Evolutionary conservation across 768 basidiomycete species (phyloP), one percentile per base, ranked within the genome.

Genomic region (Russula emetica): DNA sequence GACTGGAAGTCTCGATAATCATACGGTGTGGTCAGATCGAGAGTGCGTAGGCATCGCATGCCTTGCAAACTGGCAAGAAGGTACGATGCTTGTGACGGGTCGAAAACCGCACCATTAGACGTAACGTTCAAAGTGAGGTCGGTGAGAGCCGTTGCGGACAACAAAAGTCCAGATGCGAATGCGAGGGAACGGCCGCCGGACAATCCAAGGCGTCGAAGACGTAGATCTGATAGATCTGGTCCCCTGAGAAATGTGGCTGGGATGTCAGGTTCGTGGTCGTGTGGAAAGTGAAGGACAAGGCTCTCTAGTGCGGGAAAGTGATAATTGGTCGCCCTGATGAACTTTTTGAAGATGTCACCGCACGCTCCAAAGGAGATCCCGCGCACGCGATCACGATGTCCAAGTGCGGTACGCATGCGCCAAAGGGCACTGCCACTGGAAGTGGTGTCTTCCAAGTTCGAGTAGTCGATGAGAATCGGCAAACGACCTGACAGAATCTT

Each of bases 291-390:
- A 11, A 61, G 20, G 14, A 32, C 20, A 18, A 63, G 55, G 32
- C 28, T 63, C 13, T 63, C 55, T 32, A 63, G 16, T 34, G 14
- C 30, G 1, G 56, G 62, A 42, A 63, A 63, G 44, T 20, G 44
- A n/a, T 9, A n/a, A n/a, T 45, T 22, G 9, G 44, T 45, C 8
- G n/a, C 44, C 10, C 3, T 20, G 30, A 57, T 5, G 20, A 63
- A 7, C 22, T n/a, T 63, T 14, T 16, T 18, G 30, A 42, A 26
- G n/a, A 3, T 4, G n/a, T 1, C 2, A 2, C 3, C 2, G 1
- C 1, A 0, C 14, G 24, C 30, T 30, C 1, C 6, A 44, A 62
- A 10, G 22, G 16, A 7, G 38, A 58, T 36, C 30, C 32, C 32
- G 32, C 42, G 49, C 16, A 63, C 32, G 7, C 56, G 56, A 38